These are phyloP conservation scores for Ramalina intermedia DNA, from an alignment of 495 filamentous ascomycete genomes.

Conservation along the genomic window DNA sequence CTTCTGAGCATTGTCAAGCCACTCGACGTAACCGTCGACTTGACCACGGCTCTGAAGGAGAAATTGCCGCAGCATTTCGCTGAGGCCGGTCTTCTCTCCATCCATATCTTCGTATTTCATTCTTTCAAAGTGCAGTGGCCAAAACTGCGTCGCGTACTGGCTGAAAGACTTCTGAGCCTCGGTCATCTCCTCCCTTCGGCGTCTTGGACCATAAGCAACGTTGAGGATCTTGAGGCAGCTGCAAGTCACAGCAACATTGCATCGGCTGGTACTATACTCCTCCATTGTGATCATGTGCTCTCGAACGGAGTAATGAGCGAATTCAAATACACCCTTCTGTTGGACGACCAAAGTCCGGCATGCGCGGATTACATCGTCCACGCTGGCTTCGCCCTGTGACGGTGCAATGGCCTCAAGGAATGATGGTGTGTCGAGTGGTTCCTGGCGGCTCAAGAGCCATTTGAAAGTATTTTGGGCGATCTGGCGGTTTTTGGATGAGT, in stretches of 20 bases:
- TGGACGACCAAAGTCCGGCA: conserved; percentile 5
- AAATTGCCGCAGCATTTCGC: conserved; percentile 2
- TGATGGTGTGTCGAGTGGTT: not conserved
- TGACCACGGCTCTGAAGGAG: conserved; percentile 7
- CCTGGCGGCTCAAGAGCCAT: conserved; percentile 6
- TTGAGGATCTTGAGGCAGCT: conserved; percentile 8
- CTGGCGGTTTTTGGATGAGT: conserved; percentile 1
- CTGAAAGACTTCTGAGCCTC: not conserved
- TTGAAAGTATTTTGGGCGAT: conserved; percentile 7
- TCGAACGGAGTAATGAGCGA: conserved; percentile 11
- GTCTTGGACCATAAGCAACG: not conserved
- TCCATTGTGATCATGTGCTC: conserved; percentile 5
- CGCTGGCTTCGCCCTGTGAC: conserved; percentile 2
- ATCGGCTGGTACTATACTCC: conserved; percentile 7
- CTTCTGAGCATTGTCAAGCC: conserved; percentile 4
- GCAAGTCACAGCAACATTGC: conserved; percentile 3
- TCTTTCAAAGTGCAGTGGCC: conserved; percentile 9
- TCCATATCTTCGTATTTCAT: not conserved
- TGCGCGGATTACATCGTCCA: conserved; percentile 1
- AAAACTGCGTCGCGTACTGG: conserved; percentile 8
- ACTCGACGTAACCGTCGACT: conserved; percentile 1
- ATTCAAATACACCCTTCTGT: not conserved
- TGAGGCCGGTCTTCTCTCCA: conserved; percentile 3
- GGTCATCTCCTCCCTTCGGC: not conserved
- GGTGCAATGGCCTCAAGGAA: conserved; percentile 9